Evolutionary conservation across 2,329 filamentous ascomycete genomes (phyloP).

Genomic region (Colletotrichum noveboracense): DNA sequence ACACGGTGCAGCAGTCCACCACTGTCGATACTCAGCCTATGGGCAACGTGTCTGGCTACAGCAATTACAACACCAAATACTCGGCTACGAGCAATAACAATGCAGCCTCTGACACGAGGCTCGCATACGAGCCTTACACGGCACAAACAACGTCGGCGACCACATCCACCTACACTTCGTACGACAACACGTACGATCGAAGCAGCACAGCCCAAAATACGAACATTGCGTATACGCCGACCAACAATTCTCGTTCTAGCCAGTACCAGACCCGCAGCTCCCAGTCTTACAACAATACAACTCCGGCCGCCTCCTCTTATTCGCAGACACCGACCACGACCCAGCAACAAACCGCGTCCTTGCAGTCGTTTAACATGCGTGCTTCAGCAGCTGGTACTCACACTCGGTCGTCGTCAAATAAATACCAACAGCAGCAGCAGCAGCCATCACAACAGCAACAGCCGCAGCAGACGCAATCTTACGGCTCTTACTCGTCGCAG

Average conservation of each 20-base stretch:
- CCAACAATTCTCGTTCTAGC: constrained; percentile 24
- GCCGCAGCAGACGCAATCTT: not conserved
- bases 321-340: constrained; percentile 20
- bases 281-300: not conserved
- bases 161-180: constrained; percentile 24
- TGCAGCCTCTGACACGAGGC: not conserved
- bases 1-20: constrained; percentile 37
- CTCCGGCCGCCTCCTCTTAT: not conserved
- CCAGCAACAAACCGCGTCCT: constrained; percentile 29
- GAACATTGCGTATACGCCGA: constrained; percentile 10
- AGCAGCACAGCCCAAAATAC: constrained; percentile 25
- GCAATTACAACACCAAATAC: constrained; percentile 26
- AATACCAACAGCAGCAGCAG: constrained; percentile 1
- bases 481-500: not conserved
- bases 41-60: constrained; percentile 21
- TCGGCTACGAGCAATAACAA: not conserved
- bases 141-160: constrained; percentile 11
- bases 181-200: constrained; percentile 33
- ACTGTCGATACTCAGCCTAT: constrained; percentile 25
- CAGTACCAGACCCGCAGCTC: constrained; percentile 1
- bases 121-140: constrained; percentile 20
- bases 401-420: not conserved
- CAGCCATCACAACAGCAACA: constrained; percentile 4
- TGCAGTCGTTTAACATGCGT: constrained; percentile 28
- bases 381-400: not conserved